phyloP scores from a whole-genome alignment of 306 rosid genomes.

The Cucumis cinereus region DNA sequence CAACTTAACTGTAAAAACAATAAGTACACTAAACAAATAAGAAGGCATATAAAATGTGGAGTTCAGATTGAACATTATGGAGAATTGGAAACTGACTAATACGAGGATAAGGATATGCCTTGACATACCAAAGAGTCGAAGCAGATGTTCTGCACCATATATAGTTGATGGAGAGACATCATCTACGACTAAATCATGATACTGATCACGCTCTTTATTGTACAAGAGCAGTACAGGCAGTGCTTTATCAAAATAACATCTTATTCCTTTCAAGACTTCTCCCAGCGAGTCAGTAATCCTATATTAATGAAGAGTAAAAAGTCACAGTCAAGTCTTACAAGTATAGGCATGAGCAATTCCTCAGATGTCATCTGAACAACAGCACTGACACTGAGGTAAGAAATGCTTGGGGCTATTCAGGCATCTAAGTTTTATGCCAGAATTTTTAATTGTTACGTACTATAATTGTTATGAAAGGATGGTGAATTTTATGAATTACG shows the following conservation, averaged over 20 bases:
- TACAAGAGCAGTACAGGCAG: conserved; percentile 82
- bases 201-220: conserved; percentile 85
- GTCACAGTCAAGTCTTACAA: conserved; percentile 10
- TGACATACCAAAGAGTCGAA: conserved; percentile 74
- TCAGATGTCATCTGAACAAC: conserved; percentile 5
- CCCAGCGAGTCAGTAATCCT: conserved; percentile 64
- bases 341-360: conserved; percentile 10
- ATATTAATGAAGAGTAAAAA: conserved; percentile 17
- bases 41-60: neutral
- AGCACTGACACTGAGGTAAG: neutral
- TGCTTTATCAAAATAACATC: conserved; percentile 87
- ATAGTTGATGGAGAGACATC: conserved; percentile 65
- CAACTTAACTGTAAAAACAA: conserved; percentile 72
- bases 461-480: neutral
- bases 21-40: conserved; percentile 2
- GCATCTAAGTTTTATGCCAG: neutral
- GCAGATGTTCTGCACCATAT: conserved; percentile 92
- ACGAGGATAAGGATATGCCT: neutral
- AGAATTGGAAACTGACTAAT: neutral
- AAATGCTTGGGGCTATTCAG: neutral
- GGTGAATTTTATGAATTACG: neutral
- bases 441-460: neutral
- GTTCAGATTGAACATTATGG: neutral
- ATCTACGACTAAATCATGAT: conserved; percentile 38
- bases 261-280: conserved; percentile 80